Evolutionary conservation across 352 stramenopile genomes (phyloP).

Genomic region (Globisporangium uncinulatum): DNA sequence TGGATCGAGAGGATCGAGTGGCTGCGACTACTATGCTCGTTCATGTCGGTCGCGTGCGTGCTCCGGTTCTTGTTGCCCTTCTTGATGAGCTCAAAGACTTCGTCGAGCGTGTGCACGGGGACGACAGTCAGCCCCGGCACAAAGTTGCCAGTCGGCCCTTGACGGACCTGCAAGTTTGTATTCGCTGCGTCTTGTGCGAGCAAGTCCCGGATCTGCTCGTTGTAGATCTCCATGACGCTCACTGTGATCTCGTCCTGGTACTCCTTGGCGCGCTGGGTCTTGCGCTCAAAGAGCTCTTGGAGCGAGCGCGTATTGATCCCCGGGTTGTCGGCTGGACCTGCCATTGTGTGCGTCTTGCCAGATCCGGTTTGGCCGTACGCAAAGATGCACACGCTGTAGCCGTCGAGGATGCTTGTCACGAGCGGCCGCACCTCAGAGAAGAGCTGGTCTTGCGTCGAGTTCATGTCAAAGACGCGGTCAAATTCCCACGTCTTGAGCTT

Average conservation of each 20-base stretch:
- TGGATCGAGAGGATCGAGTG: constrained; percentile 86
- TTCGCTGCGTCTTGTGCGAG: constrained; percentile 76
- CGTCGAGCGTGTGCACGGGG: constrained; percentile 65
- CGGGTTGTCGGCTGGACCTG: constrained; percentile 52
- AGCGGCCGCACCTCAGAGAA: constrained; percentile 74
- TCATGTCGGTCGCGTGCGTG: constrained; percentile 86
- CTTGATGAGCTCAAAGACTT: constrained; percentile 85
- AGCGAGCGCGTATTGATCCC: constrained; percentile 85
- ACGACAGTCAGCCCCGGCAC: constrained; percentile 73
- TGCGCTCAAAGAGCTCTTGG: constrained; percentile 77
- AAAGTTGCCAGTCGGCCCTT: constrained; percentile 82
- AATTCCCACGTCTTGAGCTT: constrained; percentile 86
- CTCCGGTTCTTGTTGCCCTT: constrained; percentile 83
- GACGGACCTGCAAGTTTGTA: constrained; percentile 79
- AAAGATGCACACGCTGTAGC: constrained; percentile 90
- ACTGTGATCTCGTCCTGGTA: constrained; percentile 85
- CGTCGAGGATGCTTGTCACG: constrained; percentile 82
- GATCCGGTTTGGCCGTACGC: constrained; percentile 86
- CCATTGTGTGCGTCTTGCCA: constrained; percentile 87
- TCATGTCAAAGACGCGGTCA: constrained; percentile 78
- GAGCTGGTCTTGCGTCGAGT: constrained; percentile 69
- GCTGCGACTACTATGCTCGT: constrained; percentile 85
- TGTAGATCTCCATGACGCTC: constrained; percentile 96
- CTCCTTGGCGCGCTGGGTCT: constrained; percentile 58
- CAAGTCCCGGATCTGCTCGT: constrained; percentile 94